Conservation (phyloP, 495 filamentous ascomycete genomes). For the Neurospora sp. region DNA sequence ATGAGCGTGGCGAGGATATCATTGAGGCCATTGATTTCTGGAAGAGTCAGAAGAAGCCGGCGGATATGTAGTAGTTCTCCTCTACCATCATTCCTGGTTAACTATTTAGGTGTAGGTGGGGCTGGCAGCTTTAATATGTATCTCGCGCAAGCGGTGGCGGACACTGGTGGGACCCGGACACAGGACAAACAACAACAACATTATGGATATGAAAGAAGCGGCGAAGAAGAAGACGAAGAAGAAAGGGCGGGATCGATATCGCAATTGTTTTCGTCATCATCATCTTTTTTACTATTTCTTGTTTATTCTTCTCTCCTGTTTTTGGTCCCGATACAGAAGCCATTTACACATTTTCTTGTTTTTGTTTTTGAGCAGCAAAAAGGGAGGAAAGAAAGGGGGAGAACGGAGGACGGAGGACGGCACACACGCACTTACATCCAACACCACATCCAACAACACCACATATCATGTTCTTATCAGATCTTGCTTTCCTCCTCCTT, state of each 20-base stretch:
- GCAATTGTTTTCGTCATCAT: not conserved
- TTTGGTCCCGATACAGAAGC: not conserved
- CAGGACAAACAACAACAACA: not conserved
- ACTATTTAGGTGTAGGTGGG: not conserved
- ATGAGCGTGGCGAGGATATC: constrained; percentile 88
- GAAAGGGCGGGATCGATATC: not conserved
- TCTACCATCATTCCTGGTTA: not conserved
- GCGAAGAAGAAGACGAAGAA: not conserved
- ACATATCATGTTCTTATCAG: no score
- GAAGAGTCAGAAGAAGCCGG: constrained; percentile 48
- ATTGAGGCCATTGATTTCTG: constrained; percentile 96
- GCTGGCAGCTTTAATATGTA: not conserved
- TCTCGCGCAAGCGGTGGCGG: not conserved
- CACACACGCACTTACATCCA: not conserved
- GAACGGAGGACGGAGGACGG: not conserved
- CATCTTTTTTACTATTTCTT: not conserved
- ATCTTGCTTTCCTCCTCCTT: no score
- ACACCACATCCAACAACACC: no score
- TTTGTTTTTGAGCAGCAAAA: not conserved
- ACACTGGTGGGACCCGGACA: not conserved
- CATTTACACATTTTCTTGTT: not conserved
- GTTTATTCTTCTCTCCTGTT: not conserved
- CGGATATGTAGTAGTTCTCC: constrained; percentile 3
- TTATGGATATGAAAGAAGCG: not conserved
- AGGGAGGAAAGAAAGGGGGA: not conserved